phyloP scores from a whole-genome alignment of 2,329 filamentous ascomycete species.

The Pyricularia sp. region DNA sequence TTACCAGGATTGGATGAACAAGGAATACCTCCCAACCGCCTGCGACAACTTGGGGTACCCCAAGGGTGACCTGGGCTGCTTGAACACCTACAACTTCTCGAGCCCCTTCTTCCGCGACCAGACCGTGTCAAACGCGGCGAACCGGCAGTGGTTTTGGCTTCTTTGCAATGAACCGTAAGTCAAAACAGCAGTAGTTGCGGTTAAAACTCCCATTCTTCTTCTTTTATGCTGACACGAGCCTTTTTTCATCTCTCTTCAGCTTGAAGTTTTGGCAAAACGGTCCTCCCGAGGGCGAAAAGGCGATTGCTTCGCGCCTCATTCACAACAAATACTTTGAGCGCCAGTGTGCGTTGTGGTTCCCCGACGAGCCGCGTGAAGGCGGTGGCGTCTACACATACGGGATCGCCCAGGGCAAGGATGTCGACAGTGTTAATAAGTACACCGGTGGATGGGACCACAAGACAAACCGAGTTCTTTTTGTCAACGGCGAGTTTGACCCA shows the following conservation, averaged over 20 bases:
- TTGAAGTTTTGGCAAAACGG: constrained; percentile 32
- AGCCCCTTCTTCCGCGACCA: constrained; percentile 28
- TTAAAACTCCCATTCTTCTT: background rate
- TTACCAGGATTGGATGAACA: constrained; percentile 40
- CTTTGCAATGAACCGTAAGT: constrained; percentile 37
- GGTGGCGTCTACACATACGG: constrained; percentile 16
- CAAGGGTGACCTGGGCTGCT: constrained; percentile 35
- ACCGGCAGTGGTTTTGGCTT: constrained; percentile 47
- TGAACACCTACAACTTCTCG: constrained; percentile 32
- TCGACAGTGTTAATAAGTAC: constrained; percentile 22
- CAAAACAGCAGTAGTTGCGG: background rate
- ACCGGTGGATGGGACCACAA: constrained; percentile 28
- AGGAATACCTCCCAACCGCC: constrained; percentile 29
- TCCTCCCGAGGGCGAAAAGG: constrained; percentile 29
- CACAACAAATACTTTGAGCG: constrained; percentile 26
- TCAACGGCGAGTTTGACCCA: constrained; percentile 30
- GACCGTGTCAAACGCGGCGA: constrained; percentile 25
- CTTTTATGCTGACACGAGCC: background rate
- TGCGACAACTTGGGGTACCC: constrained; percentile 31
- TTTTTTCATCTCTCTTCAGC: background rate
- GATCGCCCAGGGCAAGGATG: constrained; percentile 20
- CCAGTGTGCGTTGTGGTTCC: constrained; percentile 36
- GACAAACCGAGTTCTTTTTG: constrained; percentile 27
- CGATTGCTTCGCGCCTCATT: constrained; percentile 29
- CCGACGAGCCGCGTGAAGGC: constrained; percentile 13